Percentiles rank a stretch among this genome's conserved stretches.
These are phyloP conservation scores for Termitomyces sp. DNA, from an alignment of 768 basidiomycete species.

Conservation along the genomic window DNA sequence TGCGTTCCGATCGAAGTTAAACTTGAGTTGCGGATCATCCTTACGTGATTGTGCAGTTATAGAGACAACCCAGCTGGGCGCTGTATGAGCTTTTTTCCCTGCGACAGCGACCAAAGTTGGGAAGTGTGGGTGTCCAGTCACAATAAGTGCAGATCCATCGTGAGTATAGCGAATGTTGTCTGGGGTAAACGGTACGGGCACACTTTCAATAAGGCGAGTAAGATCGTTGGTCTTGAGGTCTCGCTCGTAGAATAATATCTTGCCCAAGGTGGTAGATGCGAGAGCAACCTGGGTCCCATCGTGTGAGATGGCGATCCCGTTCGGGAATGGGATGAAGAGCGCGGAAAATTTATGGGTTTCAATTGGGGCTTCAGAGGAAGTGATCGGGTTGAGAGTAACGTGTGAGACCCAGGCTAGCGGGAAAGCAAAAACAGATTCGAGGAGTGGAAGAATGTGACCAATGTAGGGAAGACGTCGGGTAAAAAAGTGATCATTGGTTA, in stretches of 20 bases:
- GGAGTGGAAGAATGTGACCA: slow-evolving; percentile 44
- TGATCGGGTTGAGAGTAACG: slow-evolving; percentile 35
- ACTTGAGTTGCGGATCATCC: slow-evolving; percentile 2
- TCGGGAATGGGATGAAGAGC: slow-evolving; percentile 56
- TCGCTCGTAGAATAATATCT: slow-evolving; percentile 49
- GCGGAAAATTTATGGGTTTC: slow-evolving; percentile 33
- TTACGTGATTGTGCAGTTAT: slow-evolving; percentile 25
- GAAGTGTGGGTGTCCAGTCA: slow-evolving; percentile 67
- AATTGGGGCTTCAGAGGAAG: slow-evolving; percentile 20
- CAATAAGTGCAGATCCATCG: slow-evolving; percentile 41
- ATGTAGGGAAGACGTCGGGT: slow-evolving; percentile 55
- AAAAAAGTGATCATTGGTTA: slow-evolving; percentile 67
- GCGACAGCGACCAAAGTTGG: slow-evolving; percentile 42
- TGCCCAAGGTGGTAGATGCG: slow-evolving; percentile 43
- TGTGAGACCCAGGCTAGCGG: slow-evolving; percentile 60
- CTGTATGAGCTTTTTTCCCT: slow-evolving; percentile 31
- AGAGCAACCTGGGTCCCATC: slow-evolving; percentile 47
- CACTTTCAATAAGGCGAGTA: slow-evolving; percentile 23
- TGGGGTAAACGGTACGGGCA: slow-evolving; percentile 51
- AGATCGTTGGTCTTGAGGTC: slow-evolving; percentile 40
- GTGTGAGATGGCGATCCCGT: slow-evolving; percentile 60
- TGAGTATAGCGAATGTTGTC: slow-evolving; percentile 58
- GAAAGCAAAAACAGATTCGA: slow-evolving; percentile 51
- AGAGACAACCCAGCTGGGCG: slow-evolving; percentile 58
- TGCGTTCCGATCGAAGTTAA: slow-evolving; percentile 35